Conservation (phyloP, 306 rosid genomes). For the Psophocarpus tetragonolobus region DNA sequence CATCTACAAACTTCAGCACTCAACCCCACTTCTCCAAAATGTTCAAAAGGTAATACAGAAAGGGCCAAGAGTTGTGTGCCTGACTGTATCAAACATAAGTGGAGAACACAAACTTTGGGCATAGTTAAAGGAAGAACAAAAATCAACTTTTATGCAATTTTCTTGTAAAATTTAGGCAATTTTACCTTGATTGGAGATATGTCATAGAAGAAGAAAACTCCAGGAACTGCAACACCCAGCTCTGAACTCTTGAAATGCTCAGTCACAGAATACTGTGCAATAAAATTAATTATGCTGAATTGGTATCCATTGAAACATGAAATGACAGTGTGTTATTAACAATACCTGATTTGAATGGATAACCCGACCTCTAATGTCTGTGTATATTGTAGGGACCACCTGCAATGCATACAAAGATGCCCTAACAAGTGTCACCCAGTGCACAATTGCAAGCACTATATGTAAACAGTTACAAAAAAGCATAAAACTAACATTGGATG, state of each 20-base stretch:
- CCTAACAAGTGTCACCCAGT: slow-evolving; percentile 8
- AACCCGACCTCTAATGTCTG: slow-evolving; percentile 61
- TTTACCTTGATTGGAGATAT: slow-evolving; percentile 87
- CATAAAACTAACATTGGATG: not conserved
- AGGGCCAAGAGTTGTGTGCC: not conserved
- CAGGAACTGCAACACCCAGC: slow-evolving; percentile 58
- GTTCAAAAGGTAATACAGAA: not conserved
- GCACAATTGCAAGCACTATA: not conserved
- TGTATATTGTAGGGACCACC: slow-evolving; percentile 93
- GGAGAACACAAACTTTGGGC: not conserved
- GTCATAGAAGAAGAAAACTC: slow-evolving; percentile 82
- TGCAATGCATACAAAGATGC: slow-evolving; percentile 34
- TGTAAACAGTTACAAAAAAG: not conserved
- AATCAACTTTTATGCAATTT: slow-evolving; percentile 15
- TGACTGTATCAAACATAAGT: not conserved
- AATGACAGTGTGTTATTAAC: slow-evolving; percentile 21
- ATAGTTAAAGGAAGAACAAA: slow-evolving; percentile 6
- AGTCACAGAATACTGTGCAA: slow-evolving; percentile 85
- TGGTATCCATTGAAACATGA: slow-evolving; percentile 16
- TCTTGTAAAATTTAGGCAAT: not conserved
- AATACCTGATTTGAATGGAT: slow-evolving; percentile 85
- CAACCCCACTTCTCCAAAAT: not conserved
- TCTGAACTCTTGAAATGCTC: slow-evolving; percentile 87
- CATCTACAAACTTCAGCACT: not conserved
- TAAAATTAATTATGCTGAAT: slow-evolving; percentile 30